phyloP scores from a whole-genome alignment of 148 eudicot species.

The Silene latifolia region DNA sequence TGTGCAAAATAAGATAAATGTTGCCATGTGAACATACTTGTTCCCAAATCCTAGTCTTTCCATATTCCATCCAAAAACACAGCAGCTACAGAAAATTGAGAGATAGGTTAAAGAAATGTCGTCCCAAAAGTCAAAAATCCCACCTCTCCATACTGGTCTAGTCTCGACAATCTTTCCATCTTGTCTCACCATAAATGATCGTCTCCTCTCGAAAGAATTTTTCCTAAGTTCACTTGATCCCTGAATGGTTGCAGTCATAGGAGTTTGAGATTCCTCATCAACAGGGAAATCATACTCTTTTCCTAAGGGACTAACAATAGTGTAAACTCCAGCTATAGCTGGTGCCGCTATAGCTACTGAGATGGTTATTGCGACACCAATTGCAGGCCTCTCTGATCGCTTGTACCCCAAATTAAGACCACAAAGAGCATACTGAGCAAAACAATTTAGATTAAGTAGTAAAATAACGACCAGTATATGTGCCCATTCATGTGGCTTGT shows the following conservation, averaged over 20 bases:
- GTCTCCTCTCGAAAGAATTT: conserved; percentile 48
- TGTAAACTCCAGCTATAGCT: conserved; percentile 81
- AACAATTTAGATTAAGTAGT: conserved; percentile 72
- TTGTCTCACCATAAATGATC: conserved; percentile 62
- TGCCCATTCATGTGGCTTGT: conserved; percentile 91
- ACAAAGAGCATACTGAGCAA: conserved; percentile 86
- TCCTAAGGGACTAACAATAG: conserved; percentile 80
- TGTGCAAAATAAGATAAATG: conserved; percentile 78
- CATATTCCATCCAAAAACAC: conserved; percentile 99
- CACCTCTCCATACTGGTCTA: conserved; percentile 73
- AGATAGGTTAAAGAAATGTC: conserved; percentile 76
- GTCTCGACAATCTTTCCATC: conserved; percentile 43
- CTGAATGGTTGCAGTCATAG: conserved; percentile 26
- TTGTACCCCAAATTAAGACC: conserved; percentile 82
- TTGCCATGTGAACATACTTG: conserved; percentile 87
- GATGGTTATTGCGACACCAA: conserved; percentile 71
- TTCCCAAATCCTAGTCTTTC: conserved; percentile 94
- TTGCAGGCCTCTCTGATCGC: conserved; percentile 67
- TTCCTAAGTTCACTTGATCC: conserved; percentile 26
- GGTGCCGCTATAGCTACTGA: conserved; percentile 92
- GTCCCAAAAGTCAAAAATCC: conserved; percentile 83
- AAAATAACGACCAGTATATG: conserved; percentile 78
- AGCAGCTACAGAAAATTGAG: conserved; percentile 74
- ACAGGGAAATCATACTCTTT: conserved; percentile 51
- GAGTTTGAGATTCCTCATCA: conserved; percentile 71